phyloP scores from a whole-genome alignment of 352 stramenopile species.

The Pythium sp. region DNA sequence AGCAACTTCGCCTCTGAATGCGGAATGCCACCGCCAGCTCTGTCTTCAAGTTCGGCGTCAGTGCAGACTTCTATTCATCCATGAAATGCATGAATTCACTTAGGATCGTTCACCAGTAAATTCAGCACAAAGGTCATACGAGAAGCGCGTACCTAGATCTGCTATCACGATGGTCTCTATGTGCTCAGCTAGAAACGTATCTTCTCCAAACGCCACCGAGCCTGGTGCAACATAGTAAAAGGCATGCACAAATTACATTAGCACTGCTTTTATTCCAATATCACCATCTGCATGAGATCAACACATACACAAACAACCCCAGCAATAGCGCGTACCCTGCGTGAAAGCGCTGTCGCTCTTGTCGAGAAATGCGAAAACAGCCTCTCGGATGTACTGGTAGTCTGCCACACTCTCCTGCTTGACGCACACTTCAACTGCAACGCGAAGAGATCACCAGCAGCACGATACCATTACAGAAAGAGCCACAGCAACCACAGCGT shows the following conservation, averaged over 20 bases:
- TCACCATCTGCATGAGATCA: neutral
- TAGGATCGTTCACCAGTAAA: neutral
- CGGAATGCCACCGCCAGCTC: conserved; percentile 5
- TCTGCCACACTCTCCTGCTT: conserved; percentile 45
- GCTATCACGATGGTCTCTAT: conserved; percentile 40
- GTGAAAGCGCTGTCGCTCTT: neutral
- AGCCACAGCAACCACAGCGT: neutral
- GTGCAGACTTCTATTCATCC: conserved; percentile 7
- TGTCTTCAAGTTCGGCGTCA: conserved; percentile 14
- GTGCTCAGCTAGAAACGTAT: conserved; percentile 28
- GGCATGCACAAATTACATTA: neutral
- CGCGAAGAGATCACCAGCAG: neutral
- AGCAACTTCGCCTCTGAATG: conserved; percentile 37
- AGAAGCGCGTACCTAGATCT: conserved; percentile 28
- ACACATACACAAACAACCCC: neutral
- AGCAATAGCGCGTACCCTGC: neutral
- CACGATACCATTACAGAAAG: neutral
- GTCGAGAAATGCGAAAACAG: conserved; percentile 28
- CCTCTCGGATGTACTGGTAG: conserved; percentile 32
- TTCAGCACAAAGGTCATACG: neutral
- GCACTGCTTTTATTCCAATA: neutral
- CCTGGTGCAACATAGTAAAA: conserved; percentile 23
- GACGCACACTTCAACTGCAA: conserved; percentile 57
- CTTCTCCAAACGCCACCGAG: conserved; percentile 20
- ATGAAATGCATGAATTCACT: neutral